Evolutionary conservation across 2,329 filamentous ascomycete species (phyloP).

Genomic region (Pseudogymnoascus sp.): DNA sequence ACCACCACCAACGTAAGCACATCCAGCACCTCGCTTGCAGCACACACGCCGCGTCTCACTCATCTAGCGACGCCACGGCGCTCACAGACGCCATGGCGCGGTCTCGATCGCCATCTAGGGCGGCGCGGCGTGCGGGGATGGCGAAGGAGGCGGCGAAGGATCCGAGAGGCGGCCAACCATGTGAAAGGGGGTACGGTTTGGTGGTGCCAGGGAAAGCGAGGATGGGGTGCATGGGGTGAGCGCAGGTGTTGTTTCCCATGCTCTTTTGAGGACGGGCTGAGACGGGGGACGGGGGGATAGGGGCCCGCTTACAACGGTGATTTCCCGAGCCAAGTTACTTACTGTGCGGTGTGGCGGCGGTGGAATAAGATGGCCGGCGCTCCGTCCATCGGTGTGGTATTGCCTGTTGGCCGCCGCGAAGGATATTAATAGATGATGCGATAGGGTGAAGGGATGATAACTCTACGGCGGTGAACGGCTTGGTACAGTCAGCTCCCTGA

Average conservation of each 20-base stretch:
- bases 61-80: not conserved
- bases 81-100: not conserved
- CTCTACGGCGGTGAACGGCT: not conserved
- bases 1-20: not conserved
- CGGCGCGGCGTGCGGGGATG: not conserved
- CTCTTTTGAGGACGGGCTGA: not conserved
- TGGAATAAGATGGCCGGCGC: not conserved
- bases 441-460: not conserved
- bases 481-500: conserved; percentile 1
- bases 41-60: not conserved
- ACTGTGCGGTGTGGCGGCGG: not conserved
- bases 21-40: not conserved
- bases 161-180: conserved; percentile 2
- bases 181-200: not conserved
- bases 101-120: not conserved
- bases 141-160: not conserved
- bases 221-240: not conserved
- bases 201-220: not conserved
- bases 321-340: not conserved
- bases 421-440: not conserved
- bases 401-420: not conserved
- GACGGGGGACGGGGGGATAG: not conserved
- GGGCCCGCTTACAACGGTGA: not conserved
- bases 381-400: not conserved
- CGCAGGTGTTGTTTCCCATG: not conserved